Evolutionary conservation across 805 yeast species (phyloP), one percentile per base, ranked within the genome.

Genomic region (Ogataea ramenticola): DNA sequence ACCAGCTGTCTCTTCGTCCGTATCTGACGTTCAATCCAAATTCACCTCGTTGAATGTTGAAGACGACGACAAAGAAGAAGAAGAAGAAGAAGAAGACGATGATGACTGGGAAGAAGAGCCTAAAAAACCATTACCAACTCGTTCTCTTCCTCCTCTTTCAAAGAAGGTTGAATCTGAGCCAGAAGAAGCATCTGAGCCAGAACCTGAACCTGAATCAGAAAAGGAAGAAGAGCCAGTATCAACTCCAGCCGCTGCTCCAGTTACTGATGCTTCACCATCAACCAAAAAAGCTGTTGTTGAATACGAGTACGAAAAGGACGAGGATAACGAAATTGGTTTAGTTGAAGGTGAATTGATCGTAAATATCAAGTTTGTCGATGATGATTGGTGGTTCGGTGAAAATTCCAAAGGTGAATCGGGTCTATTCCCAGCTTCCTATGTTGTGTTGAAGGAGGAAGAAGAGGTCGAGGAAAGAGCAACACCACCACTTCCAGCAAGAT

Each of bases 251-350:
- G 9, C 41, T 22, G 16, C 27, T 17, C 47, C 50, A 36, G n/a
- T n/a, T n/a, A n/a, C n/a, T n/a, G n/a, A 30, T 19, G 9, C 41
- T 22, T 15, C 27, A 22, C 47, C 50, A 36, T 35, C 51, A 21
- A 43, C 50, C 19, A 49, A 53, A 11, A 62, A 71, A 30, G 99
- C 97, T 2, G 60, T 77, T 47, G 98, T 93, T 5, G 83, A 81
- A 57, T 93, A 88, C 61, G 93, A 84, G 47, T 84, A 82, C 51
- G 81, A 70, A 51, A 77, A 79, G 55, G 87, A 78, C 48, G 95
- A 84, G 54, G 90, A 82, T 43, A 82, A 85, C 53, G 95, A 86
- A 60, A 76, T 86, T 42, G 71, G 71, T 0, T 75, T 86, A 40
- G 66, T 51, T 17, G 90, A 81, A 52, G 89, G 86, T 43, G 93